Evolutionary conservation across 2,329 filamentous ascomycete species (phyloP).

Genomic region (Leptographium lundbergii): DNA sequence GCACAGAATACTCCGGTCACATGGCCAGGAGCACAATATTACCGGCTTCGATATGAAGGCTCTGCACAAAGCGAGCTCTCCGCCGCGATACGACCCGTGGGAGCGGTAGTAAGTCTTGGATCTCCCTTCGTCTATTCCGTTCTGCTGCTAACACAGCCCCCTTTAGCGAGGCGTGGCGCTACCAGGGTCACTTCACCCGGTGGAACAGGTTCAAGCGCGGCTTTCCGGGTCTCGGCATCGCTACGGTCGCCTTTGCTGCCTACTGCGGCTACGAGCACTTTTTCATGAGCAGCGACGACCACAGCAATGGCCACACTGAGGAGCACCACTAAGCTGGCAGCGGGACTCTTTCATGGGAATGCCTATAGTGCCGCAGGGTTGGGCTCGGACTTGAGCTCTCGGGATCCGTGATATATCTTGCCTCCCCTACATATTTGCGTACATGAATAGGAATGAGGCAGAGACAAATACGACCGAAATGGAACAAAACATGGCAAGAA

Average conservation of each 20-base stretch:
- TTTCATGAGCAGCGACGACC: conserved; percentile 57
- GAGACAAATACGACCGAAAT: not conserved
- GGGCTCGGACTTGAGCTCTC: not conserved
- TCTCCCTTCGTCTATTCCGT: not conserved
- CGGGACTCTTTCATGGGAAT: not conserved
- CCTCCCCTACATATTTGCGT: not conserved
- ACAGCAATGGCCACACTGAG: conserved; percentile 39
- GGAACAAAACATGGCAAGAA: not conserved
- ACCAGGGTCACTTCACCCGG: conserved; percentile 75
- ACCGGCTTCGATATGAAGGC: conserved; percentile 86
- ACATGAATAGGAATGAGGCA: not conserved
- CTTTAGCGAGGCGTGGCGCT: conserved; percentile 84
- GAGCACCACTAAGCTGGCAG: conserved; percentile 37
- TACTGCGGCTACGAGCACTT: conserved; percentile 88
- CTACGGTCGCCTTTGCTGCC: conserved; percentile 75
- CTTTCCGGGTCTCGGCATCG: conserved; percentile 87
- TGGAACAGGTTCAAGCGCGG: conserved; percentile 77
- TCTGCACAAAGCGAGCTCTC: conserved; percentile 59
- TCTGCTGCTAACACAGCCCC: not conserved
- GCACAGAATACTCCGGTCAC: conserved; percentile 37
- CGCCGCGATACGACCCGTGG: conserved; percentile 53
- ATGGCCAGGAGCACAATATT: conserved; percentile 54
- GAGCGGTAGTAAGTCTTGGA: conserved; percentile 41
- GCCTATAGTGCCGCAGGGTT: too few relatives aligned
- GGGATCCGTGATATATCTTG: not conserved